Evolutionary conservation across 2,329 filamentous ascomycete species (phyloP), one percentile per base, ranked within the genome.

Genomic region (Exophiala bonariae): DNA sequence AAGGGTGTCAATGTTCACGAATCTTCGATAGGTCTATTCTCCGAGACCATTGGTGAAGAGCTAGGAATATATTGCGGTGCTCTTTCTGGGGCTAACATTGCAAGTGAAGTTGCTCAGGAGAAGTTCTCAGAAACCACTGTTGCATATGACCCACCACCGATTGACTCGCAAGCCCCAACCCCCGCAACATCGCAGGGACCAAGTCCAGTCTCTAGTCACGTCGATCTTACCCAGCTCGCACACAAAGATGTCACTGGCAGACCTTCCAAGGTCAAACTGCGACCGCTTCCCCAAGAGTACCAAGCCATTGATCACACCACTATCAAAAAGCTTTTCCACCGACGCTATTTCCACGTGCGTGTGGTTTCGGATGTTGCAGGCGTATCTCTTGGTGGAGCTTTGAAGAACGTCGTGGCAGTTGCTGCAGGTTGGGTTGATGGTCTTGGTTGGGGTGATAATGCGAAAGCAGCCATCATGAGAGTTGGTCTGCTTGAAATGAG

Each of bases 41-140:
- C 88, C 44, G 93, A 99, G 72, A 89, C 86, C 68, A 99, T 99
- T 64, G 91, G 91, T 47, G 83, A 89, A 66, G 85, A 86, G 22
- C 78, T 99, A 16, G 89, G 87, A 53, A 99, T 99, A 66, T 99
- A 99, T 76, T 96, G 91, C 62, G 93, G 93, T 62, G 92, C 93
- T 8, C 80, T 99, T 31, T 95, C 89, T 34, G 93, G 93, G 45
- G 93, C 93, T 61, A 99, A 99, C 74, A 93, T 99, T 62, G 93
- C 95, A 40, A 87, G 80, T 58, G 95, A 99, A 69, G 93, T 99
- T 61, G 93, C 93, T 1, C 81, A 83, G 58, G 93, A 96, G 75
- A 96, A 96, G 69, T 97, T 89, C 80, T 96, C 87, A 52, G 93
- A 97, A 73, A 97, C 93, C 2, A 99, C 92, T 17, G 85, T 99